These are phyloP conservation scores for Aspergillus nanangensis DNA, from an alignment of 495 filamentous ascomycete genomes.

Conservation along the genomic window DNA sequence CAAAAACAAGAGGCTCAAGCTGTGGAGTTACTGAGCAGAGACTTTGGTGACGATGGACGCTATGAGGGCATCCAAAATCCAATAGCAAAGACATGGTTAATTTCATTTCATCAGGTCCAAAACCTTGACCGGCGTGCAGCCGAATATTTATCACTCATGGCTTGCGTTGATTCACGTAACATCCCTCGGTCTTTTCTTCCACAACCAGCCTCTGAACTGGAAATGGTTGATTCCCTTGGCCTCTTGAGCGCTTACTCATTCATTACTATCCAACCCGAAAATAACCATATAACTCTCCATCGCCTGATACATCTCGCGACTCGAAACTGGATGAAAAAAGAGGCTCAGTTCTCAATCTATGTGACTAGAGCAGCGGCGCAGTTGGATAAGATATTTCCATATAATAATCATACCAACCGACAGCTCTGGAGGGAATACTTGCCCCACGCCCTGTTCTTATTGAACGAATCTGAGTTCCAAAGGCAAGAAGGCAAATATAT, in stretches of 20 bases:
- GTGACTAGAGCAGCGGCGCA: neutral
- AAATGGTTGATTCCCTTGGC: conserved; percentile 7
- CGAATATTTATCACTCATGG: conserved; percentile 38
- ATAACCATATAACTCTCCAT: conserved; percentile 6
- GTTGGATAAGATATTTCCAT: conserved; percentile 5
- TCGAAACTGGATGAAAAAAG: conserved; percentile 11
- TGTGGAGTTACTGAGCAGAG: conserved; percentile 31
- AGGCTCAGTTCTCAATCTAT: neutral
- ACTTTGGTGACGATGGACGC: conserved; percentile 31
- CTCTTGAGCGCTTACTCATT: conserved; percentile 15
- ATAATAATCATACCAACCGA: conserved; percentile 5
- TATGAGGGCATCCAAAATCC: conserved; percentile 32
- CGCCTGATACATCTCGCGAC: conserved; percentile 14
- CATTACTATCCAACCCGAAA: conserved; percentile 8
- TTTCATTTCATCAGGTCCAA: conserved; percentile 44
- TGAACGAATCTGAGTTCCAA: conserved; percentile 1
- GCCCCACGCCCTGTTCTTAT: conserved; percentile 7
- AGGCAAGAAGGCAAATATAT: neutral
- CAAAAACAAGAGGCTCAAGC: conserved; percentile 22
- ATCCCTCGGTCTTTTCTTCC: conserved; percentile 22
- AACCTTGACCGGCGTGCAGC: conserved; percentile 22
- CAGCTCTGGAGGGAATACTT: conserved; percentile 9
- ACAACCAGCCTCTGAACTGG: conserved; percentile 3
- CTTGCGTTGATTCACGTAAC: conserved; percentile 7
- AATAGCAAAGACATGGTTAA: conserved; percentile 39